These are phyloP conservation scores for Leonotis leonurus DNA, from an alignment of 257 asterid species.

Conservation along the genomic window DNA sequence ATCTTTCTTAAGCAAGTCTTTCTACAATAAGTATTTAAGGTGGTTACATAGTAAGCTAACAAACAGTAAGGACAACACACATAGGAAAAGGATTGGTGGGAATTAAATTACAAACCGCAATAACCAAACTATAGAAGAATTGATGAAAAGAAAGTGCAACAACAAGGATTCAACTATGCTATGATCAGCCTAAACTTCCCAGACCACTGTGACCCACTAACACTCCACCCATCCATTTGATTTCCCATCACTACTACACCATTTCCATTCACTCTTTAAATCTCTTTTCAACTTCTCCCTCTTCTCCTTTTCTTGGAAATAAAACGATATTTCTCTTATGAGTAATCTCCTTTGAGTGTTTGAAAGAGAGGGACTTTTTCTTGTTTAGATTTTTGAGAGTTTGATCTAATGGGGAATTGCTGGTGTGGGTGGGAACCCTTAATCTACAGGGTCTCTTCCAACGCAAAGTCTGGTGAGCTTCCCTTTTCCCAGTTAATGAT, in stretches of 20 bases:
- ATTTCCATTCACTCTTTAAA: too few relatives aligned
- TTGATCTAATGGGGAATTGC: constrained; percentile 63
- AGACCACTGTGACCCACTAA: constrained; percentile 3
- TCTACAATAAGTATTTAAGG: constrained; percentile 14
- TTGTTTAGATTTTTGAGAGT: not conserved
- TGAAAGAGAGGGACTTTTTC: constrained; percentile 18
- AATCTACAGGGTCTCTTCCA: constrained; percentile 58
- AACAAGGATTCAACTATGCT: constrained; percentile 5
- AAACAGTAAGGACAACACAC: not conserved
- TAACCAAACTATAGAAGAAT: constrained; percentile 12
- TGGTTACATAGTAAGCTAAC: constrained; percentile 1
- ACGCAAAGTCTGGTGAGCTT: constrained; percentile 59
- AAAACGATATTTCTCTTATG: not conserved
- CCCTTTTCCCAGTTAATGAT: too few relatives aligned
- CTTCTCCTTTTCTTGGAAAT: too few relatives aligned
- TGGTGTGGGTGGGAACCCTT: constrained; percentile 48
- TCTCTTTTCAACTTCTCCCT: not conserved
- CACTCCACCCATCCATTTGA: constrained; percentile 24
- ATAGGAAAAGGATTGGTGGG: constrained; percentile 32
- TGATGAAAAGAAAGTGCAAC: constrained; percentile 17
- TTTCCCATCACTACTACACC: constrained; percentile 19
- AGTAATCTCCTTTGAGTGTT: not conserved
- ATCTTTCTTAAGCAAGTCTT: not conserved
- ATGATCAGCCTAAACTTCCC: constrained; percentile 1
- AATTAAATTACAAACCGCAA: constrained; percentile 33